Conservation (phyloP, 345 rosid species). For the Salix viminalis region DNA sequence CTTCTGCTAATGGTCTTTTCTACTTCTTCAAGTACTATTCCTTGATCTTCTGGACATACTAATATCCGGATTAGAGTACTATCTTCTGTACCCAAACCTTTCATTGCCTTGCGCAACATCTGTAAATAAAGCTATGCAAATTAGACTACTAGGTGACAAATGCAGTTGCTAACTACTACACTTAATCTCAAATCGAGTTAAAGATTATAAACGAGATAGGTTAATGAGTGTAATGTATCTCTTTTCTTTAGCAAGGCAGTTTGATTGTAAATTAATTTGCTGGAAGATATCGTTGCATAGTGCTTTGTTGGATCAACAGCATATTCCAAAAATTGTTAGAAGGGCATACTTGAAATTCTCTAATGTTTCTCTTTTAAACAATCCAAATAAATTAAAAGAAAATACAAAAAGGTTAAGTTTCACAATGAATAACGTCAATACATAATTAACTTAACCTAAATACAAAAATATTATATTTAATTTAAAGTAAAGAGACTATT, state of each 20-base stretch:
- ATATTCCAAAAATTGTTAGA: constrained; percentile 45
- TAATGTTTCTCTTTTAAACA: constrained; percentile 32
- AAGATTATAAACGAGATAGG: not conserved
- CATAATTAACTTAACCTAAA: no score
- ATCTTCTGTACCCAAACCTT: constrained; percentile 59
- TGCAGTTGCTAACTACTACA: not conserved
- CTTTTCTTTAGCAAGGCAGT: no score
- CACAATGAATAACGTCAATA: no score
- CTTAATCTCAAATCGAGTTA: not conserved
- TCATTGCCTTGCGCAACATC: constrained; percentile 57
- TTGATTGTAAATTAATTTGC: no score
- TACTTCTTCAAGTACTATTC: constrained; percentile 46
- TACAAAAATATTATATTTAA: no score
- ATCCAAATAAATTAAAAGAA: no score
- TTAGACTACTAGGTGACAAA: no score
- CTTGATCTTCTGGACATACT: constrained; percentile 48
- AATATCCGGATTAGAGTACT: constrained; percentile 47
- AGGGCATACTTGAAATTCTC: constrained; percentile 49
- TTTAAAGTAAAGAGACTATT: no score
- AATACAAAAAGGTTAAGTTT: no score
- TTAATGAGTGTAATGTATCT: not conserved
- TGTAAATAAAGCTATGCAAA: constrained; percentile 9
- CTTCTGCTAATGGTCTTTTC: constrained; percentile 40
- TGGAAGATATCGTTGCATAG: constrained; percentile 43
- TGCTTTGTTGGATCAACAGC: constrained; percentile 50